Evolutionary conservation across 1,139 yeast genomes (phyloP).

Genomic region (Zygosaccharomyces sapae): DNA sequence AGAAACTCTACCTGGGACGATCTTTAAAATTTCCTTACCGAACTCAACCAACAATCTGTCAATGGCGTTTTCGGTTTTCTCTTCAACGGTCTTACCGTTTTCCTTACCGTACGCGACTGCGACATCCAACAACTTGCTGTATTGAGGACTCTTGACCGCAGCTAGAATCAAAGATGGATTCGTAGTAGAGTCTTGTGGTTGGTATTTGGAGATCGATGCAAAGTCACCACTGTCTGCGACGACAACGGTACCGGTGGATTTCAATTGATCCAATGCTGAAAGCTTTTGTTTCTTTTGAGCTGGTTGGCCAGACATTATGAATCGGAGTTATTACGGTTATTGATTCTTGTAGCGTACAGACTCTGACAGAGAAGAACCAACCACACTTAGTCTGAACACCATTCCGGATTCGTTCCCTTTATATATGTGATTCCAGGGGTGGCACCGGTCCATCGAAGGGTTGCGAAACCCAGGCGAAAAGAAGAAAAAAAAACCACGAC

Average conservation of each 20-base stretch:
- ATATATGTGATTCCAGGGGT: slow-evolving; percentile 2
- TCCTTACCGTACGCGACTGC: slow-evolving; percentile 84
- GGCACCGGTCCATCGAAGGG: not conserved
- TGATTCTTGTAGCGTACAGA: no score
- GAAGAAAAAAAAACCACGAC: not conserved
- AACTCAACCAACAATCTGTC: slow-evolving; percentile 93
- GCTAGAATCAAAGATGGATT: slow-evolving; percentile 97
- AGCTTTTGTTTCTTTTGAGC: slow-evolving; percentile 41
- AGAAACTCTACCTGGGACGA: slow-evolving; percentile 98
- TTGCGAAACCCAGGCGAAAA: not conserved
- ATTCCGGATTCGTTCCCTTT: not conserved
- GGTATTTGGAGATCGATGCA: slow-evolving; percentile 94
- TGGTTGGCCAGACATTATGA: slow-evolving; percentile 32
- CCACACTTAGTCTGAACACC: no score
- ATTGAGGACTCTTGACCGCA: slow-evolving; percentile 86
- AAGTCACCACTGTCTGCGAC: slow-evolving; percentile 99
- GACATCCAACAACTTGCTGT: slow-evolving; percentile 81
- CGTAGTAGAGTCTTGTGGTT: slow-evolving; percentile 99
- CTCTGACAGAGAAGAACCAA: no score
- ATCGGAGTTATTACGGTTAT: no score
- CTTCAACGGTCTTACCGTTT: slow-evolving; percentile 53
- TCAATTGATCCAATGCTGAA: slow-evolving; percentile 86
- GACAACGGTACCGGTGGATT: slow-evolving; percentile 91
- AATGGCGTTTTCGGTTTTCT: slow-evolving; percentile 70
- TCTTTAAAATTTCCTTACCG: slow-evolving; percentile 86